Evolutionary conservation across 139 green algal genomes (phyloP), one percentile per base, ranked within the genome.

Genomic region (Edaphochlamys debaryana): DNA sequence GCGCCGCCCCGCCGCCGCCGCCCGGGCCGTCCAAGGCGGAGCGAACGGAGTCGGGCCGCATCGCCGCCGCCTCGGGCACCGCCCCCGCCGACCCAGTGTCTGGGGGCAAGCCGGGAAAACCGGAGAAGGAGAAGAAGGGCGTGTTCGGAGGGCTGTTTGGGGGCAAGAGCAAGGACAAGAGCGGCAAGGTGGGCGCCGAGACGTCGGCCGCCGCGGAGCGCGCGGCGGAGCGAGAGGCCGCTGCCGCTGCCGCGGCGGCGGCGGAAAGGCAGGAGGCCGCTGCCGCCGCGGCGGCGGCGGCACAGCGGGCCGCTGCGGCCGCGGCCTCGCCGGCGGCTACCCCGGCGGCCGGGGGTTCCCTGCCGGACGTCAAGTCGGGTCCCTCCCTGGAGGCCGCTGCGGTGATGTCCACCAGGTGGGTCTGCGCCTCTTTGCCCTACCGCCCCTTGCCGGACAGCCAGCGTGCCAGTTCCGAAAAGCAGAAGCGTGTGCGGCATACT

Each of bases 131-230:
- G 25, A 71, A 71, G 41, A 36, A 23, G 9, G 62, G 75, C 60
- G 30, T 42, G 25, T 36, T 81, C 29, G 40, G 60, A 1, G 41
- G 50, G 7, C 22, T 67, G 60, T 71, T 71, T 25, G 32, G 32
- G 36, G 41, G 60, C 70, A 34, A 23, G n/a, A n/a, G n/a, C 58
- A 80, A 80, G 63, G 48, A 4, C 41, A 82, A 82, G 62, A 42
- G 29, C 60, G 36, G 37, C n/a, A 69, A 69, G 32, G 42, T 20
- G 25, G 63, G 8, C 2, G 50, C 30, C 1, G 40, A 37, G 8
- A 34, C 38, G 6, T 8, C 22, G 30, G 42, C 29, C 8, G 38
- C 17, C 3, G 42, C 69, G 25, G 67, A 76, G 42, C 40, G 27
- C 19, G 67, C 15, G 56, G 50, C 9, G 38, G 73, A 80, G 6